Evolutionary conservation across 2,329 filamentous ascomycete genomes (phyloP).

Genomic region (Penicillium digitatum): DNA sequence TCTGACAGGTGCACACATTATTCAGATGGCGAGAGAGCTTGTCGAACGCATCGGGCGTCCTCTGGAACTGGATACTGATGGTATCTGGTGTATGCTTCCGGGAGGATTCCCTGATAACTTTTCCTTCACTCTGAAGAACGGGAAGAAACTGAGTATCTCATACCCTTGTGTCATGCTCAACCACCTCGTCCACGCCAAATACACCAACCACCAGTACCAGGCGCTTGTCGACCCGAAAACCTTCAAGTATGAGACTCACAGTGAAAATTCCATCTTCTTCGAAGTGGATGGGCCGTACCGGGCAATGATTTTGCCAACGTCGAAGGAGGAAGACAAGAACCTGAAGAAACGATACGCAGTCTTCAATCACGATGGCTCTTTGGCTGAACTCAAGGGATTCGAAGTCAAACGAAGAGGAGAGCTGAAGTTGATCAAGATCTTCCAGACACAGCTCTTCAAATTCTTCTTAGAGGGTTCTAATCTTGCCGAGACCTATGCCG

Average conservation of each 20-base stretch:
- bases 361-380: conserved; percentile 94
- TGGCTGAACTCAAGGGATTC: conserved; percentile 95
- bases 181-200: conserved; percentile 87
- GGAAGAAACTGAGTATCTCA: conserved; percentile 93
- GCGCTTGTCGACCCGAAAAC: conserved; percentile 72
- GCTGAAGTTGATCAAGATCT: conserved; percentile 98
- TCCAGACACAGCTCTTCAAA: conserved; percentile 98
- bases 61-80: conserved; percentile 92
- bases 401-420: conserved; percentile 97
- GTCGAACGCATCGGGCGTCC: conserved; percentile 91
- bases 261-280: conserved; percentile 99
- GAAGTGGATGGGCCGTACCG: conserved; percentile 97
- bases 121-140: conserved; percentile 85
- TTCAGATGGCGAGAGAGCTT: conserved; percentile 89
- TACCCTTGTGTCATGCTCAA: conserved; percentile 99
- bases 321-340: conserved; percentile 98
- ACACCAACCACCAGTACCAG: conserved; percentile 98
- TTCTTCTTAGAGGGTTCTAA: conserved; percentile 94
- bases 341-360: conserved; percentile 98
- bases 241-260: conserved; percentile 92
- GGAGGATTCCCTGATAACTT: conserved; percentile 97
- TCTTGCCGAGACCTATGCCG: conserved; percentile 79
- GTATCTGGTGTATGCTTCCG: conserved; percentile 99
- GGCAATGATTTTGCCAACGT: conserved; percentile 95
- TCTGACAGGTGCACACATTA: conserved; percentile 91